These are phyloP conservation scores for Fonsecaea pedrosoi DNA, from an alignment of 2,329 filamentous ascomycete species.

Conservation along the genomic window DNA sequence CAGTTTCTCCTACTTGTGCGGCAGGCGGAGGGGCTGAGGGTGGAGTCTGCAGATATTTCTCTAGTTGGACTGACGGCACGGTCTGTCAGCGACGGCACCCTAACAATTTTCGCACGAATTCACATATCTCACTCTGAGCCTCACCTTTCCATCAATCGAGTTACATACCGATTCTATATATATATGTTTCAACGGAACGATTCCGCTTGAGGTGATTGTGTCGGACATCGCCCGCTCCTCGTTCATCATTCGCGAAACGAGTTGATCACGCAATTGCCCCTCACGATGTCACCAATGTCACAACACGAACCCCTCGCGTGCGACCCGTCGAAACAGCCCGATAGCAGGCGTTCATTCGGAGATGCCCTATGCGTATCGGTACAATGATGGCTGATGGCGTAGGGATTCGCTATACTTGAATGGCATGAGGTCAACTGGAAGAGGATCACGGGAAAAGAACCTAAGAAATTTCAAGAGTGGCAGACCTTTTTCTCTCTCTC, in stretches of 20 bases:
- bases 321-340: background rate
- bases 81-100: background rate
- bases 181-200: background rate
- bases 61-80: background rate
- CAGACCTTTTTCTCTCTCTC: background rate
- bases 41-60: background rate
- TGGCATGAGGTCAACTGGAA: constrained; percentile 13
- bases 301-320: constrained; percentile 22
- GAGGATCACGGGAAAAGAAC: background rate
- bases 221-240: constrained; percentile 17
- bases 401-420: constrained; percentile 11
- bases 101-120: background rate
- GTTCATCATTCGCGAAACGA: background rate
- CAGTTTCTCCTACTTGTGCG: background rate
- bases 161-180: background rate
- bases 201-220: background rate
- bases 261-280: constrained; percentile 36
- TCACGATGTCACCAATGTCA: constrained; percentile 25
- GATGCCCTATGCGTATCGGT: constrained; percentile 14
- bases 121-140: background rate
- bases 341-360: constrained; percentile 10
- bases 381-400: background rate
- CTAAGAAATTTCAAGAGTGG: background rate
- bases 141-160: background rate
- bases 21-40: background rate